These are phyloP conservation scores for Magnusiomyces clavatus DNA, from an alignment of 1,139 yeast genomes.

Conservation along the genomic window DNA sequence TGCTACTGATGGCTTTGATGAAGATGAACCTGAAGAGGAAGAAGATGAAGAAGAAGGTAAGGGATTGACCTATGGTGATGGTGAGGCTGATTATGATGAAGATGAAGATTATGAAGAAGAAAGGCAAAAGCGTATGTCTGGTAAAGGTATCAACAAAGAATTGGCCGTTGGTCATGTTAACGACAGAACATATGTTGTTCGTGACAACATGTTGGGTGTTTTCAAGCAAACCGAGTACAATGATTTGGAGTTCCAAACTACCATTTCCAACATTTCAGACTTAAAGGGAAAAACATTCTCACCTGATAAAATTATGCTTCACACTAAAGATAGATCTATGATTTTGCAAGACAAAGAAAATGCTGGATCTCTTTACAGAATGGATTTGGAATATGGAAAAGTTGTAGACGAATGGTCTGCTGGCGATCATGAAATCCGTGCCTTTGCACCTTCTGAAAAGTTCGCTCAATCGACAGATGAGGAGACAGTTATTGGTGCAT, in stretches of 20 bases:
- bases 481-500: constrained; percentile 63
- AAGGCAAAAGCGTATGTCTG: constrained; percentile 29
- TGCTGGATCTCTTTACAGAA: constrained; percentile 45
- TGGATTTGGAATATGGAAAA: constrained; percentile 75
- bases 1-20: constrained; percentile 18
- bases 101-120: constrained; percentile 28
- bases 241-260: constrained; percentile 52
- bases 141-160: constrained; percentile 45
- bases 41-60: constrained; percentile 26
- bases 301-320: constrained; percentile 67
- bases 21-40: constrained; percentile 22
- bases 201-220: constrained; percentile 76
- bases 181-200: constrained; percentile 67
- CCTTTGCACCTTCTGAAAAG: constrained; percentile 62
- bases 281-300: constrained; percentile 46
- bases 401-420: constrained; percentile 78
- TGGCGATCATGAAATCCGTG: constrained; percentile 39
- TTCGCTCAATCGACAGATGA: constrained; percentile 68
- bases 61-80: constrained; percentile 16
- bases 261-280: constrained; percentile 54
- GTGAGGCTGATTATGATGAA: constrained; percentile 21
- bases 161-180: constrained; percentile 64
- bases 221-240: constrained; percentile 52
- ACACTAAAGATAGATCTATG: constrained; percentile 61
- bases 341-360: constrained; percentile 50